Percentiles rank a stretch among this genome's conserved stretches.
These are phyloP conservation scores for Didymella sp. DNA, from an alignment of 2,329 filamentous ascomycete species.

Conservation along the genomic window DNA sequence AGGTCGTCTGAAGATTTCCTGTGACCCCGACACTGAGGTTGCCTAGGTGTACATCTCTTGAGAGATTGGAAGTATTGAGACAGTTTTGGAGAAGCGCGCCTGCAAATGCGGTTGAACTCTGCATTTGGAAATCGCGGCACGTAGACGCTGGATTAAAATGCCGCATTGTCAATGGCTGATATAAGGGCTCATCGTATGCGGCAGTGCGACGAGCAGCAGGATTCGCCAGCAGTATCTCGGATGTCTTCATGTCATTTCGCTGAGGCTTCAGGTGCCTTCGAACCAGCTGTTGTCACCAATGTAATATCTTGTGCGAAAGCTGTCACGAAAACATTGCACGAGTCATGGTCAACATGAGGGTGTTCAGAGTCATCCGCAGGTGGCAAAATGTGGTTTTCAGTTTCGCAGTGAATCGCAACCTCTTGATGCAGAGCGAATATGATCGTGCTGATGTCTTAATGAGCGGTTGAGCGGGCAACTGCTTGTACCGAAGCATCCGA, in stretches of 20 bases:
- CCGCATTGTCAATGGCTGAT: constrained; percentile 16
- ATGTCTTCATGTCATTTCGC: background rate
- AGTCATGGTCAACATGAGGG: background rate
- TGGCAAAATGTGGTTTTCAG: background rate
- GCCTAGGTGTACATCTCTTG: no score
- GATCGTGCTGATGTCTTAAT: background rate
- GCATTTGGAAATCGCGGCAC: constrained; percentile 12
- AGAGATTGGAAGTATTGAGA: background rate
- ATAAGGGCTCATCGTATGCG: background rate
- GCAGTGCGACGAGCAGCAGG: background rate
- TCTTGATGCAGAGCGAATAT: background rate
- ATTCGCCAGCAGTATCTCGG: background rate
- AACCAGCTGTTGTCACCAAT: background rate
- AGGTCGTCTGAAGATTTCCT: background rate
- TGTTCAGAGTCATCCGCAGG: background rate
- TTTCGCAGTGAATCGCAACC: background rate
- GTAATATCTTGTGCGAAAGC: background rate
- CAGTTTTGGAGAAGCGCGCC: background rate
- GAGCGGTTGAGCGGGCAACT: background rate
- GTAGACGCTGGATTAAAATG: constrained; percentile 6
- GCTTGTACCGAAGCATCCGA: background rate
- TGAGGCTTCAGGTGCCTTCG: background rate
- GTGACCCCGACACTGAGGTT: background rate
- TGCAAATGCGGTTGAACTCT: background rate
- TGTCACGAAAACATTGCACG: background rate